Conservation (phyloP, 371 early-diverging fungal genomes). For the Chytridium lagenaria region DNA sequence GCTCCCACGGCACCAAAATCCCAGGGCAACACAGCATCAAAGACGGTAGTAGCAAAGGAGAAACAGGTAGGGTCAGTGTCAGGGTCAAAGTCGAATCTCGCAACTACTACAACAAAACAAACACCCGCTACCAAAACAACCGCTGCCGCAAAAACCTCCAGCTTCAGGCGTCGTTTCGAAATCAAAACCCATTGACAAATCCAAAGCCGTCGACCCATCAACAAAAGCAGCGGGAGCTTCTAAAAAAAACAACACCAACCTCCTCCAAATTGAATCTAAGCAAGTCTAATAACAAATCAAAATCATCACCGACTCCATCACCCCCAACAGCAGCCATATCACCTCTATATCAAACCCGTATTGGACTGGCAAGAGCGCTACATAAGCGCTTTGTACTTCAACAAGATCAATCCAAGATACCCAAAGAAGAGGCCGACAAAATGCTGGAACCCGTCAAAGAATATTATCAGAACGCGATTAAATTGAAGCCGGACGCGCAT, state of each 20-base stretch:
- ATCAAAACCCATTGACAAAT: too few species aligned
- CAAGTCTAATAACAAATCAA: background rate
- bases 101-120: too few species aligned
- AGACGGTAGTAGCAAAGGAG: background rate
- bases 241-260: conserved; percentile 1
- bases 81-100: background rate
- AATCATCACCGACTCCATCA: conserved; percentile 15
- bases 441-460: background rate
- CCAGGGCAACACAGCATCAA: background rate
- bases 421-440: background rate
- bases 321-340: conserved; percentile 6
- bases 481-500: conserved; percentile 26
- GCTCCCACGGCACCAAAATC: background rate
- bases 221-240: background rate
- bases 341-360: conserved; percentile 23
- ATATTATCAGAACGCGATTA: conserved; percentile 34
- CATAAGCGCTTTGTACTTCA: conserved; percentile 23
- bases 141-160: background rate
- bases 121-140: background rate
- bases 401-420: background rate
- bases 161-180: background rate
- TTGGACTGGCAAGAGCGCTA: conserved; percentile 39
- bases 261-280: background rate
- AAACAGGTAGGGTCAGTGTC: background rate
- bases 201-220: background rate